These are phyloP conservation scores for Annona cherimola DNA, from an alignment of 164 flowering plant species.

Conservation along the genomic window DNA sequence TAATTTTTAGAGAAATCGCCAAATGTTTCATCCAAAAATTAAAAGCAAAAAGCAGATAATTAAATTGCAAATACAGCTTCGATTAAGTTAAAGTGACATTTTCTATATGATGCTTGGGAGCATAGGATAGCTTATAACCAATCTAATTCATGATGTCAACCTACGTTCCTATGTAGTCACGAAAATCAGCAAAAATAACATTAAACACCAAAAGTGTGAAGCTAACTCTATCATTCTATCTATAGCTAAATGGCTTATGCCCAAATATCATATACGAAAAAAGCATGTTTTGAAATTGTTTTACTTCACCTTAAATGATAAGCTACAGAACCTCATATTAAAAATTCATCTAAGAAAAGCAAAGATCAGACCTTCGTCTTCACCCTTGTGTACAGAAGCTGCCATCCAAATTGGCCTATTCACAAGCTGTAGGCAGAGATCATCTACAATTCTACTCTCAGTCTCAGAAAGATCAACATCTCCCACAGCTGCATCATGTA, in stretches of 20 bases:
- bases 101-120: not conserved
- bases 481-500: constrained; percentile 36
- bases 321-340: not conserved
- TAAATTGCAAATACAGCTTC: not conserved
- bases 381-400: constrained; percentile 85
- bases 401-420: constrained; percentile 85
- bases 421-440: constrained; percentile 43
- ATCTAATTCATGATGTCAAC: not conserved
- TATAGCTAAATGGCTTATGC: not conserved
- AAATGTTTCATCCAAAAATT: not conserved
- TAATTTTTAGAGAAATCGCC: not conserved
- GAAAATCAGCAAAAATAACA: not conserved
- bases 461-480: constrained; percentile 28
- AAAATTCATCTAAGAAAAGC: not conserved
- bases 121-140: not conserved
- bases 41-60: not conserved
- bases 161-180: not conserved
- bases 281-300: not conserved
- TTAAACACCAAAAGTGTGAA: not conserved
- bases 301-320: not conserved
- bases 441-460: constrained; percentile 29
- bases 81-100: not conserved
- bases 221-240: not conserved
- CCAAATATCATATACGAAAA: not conserved
- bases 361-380: constrained; percentile 61